Evolutionary conservation across 108 stramenopile genomes (phyloP).

Genomic region (Skeletonema tropicum): DNA sequence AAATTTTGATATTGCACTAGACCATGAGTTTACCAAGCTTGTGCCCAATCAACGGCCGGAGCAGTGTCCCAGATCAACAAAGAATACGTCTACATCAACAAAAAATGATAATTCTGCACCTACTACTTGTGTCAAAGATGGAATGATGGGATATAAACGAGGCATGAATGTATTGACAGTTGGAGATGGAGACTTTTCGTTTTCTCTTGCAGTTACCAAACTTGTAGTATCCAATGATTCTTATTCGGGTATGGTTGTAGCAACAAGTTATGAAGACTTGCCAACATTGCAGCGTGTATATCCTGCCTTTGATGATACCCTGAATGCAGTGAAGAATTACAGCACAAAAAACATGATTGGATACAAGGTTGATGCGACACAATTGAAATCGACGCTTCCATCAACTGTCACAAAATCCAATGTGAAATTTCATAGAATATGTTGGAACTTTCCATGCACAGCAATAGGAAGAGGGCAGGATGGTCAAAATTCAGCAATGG

Average conservation of each 20-base stretch:
- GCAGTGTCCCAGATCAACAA: conserved; percentile 58
- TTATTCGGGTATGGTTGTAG: conserved; percentile 40
- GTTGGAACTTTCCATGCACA: conserved; percentile 94
- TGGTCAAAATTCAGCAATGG: conserved; percentile 91
- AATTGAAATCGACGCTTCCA: conserved; percentile 58
- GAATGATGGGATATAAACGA: conserved; percentile 53
- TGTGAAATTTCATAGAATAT: conserved; percentile 73
- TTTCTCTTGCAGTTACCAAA: conserved; percentile 81
- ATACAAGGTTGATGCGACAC: conserved; percentile 85
- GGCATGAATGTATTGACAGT: conserved; percentile 82
- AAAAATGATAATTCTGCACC: not conserved
- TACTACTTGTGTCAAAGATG: not conserved
- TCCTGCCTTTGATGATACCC: conserved; percentile 58
- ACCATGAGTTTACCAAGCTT: conserved; percentile 57
- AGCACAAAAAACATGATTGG: conserved; percentile 31
- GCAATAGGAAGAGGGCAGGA: conserved; percentile 81
- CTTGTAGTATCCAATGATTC: conserved; percentile 25
- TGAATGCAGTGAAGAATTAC: conserved; percentile 45
- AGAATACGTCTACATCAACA: not conserved
- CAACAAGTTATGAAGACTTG: conserved; percentile 79
- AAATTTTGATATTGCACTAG: conserved; percentile 78
- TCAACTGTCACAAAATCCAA: conserved; percentile 2
- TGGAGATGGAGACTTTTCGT: conserved; percentile 94
- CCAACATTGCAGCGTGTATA: conserved; percentile 69
- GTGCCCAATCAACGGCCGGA: conserved; percentile 85